Percentiles rank a stretch among this genome's conserved stretches.
Evolutionary conservation across 2,329 filamentous ascomycete species (phyloP).

Genomic region (Diaporthe helianthi): DNA sequence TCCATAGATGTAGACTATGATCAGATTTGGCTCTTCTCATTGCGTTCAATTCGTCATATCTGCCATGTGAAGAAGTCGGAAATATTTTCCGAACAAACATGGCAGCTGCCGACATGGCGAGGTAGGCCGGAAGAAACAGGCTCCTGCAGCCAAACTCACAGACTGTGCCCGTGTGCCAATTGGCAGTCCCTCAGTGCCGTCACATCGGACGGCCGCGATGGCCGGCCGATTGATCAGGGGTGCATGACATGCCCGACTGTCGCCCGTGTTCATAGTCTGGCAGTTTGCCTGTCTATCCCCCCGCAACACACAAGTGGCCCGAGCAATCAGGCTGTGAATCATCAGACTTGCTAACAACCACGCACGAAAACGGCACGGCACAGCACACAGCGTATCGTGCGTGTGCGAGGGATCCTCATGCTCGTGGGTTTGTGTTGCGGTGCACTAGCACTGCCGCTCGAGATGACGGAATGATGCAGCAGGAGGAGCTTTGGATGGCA

Average conservation of each 20-base stretch:
- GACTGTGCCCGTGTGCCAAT: slow-evolving; percentile 7
- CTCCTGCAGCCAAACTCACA: neutral
- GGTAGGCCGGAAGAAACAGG: slow-evolving; percentile 4
- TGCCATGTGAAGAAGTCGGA: neutral
- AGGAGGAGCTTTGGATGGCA: neutral
- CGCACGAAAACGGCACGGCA: neutral
- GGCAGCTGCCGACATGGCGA: neutral
- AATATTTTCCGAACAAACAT: neutral
- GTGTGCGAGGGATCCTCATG: neutral
- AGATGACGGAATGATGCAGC: slow-evolving; percentile 11
- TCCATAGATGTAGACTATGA: too few relatives aligned
- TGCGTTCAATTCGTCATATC: neutral
- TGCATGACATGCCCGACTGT: neutral
- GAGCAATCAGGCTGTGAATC: neutral
- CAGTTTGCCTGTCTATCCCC: neutral
- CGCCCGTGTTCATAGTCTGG: neutral
- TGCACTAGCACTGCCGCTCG: slow-evolving; percentile 23
- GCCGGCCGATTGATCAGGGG: neutral
- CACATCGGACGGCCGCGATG: slow-evolving; percentile 16
- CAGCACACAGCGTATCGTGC: neutral
- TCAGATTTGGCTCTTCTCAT: neutral
- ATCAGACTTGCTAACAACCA: neutral
- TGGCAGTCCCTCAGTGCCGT: neutral
- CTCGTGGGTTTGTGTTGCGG: neutral
- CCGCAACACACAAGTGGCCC: slow-evolving; percentile 3